Base-by-base conservation (phyloP, 2,329 filamentous ascomycete genomes). In the Aspergillus novoparasiticus region DNA sequence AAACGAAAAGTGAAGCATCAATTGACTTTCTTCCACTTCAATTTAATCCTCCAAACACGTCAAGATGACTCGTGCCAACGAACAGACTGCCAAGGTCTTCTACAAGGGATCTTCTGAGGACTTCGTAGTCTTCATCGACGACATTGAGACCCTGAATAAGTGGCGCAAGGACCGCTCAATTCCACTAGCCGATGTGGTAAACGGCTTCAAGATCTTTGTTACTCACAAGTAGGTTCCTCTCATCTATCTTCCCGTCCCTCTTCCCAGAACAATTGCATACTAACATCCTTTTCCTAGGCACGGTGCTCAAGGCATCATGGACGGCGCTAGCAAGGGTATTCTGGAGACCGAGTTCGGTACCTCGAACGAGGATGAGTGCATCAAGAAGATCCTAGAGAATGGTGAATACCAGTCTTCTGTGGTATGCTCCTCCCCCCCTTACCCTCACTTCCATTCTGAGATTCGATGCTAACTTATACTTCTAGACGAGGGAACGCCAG, bases 301-400 rank as follows among this genome's bases (percentile, higher is more conserved):
- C 78, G 94, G 94, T 68, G 87, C 87, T 51, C 93, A 97, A 78
- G 94, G 94, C 61, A 86, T 89, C 63, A 83, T 91, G 50, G 91
- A 97, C 74, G 81, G 82, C 11, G 93, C 94, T 10, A 90, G 92
- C 70, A 91, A 96, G 69, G 80, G 83, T 50, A 84, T 84, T 54
- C 84, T 99, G 5, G 89, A 95, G 74, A 90, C 89, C 69, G 94
- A 98, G 81, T 99, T 99, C 71, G 93, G 92, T 70, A 94, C 92
- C 16, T 81, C 84, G 70, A 84, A 89, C 60, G 89, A 93, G 28
- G 94, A 97, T 9, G 91, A 94, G 0, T 89, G 90, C 63, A 90
- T 98, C 74, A 87, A 87, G 80, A 83, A 88, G 80, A 97, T 99
- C 67, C 82, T 98, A 48, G 86, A 92, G 81, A 87, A 87, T 76